Evolutionary conservation across 2,329 filamentous ascomycete species (phyloP), one percentile per base, ranked within the genome.

Genomic region (Ophiostoma quercus): DNA sequence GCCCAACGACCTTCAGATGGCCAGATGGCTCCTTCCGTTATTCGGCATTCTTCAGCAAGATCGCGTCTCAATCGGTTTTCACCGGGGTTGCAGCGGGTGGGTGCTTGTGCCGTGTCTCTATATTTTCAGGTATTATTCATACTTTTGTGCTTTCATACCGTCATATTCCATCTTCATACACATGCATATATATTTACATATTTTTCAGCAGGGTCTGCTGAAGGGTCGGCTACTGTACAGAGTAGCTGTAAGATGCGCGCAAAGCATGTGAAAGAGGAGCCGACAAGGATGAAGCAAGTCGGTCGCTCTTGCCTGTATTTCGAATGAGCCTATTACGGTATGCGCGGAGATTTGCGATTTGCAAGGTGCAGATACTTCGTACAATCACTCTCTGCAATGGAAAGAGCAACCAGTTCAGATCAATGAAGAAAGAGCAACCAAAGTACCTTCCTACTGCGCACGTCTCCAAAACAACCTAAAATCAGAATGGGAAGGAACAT

Each of bases 291-390:
- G 51, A 8, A 29, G 51, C n/a, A 12, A 57, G 51, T 29, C n/a
- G 43, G 43, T 47, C 43, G 16, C 16, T 47, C 43, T n/a, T 47
- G 43, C 43, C 19, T 47, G 19, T 47, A 51, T 14, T 51, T 5
- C 11, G 8, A 25, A 14, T 25, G 51, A 57, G 7, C 29, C n/a
- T 22, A 57, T 22, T 57, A 57, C 51, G 51, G 51, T 16, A 57
- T 57, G 51, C n/a, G 51, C 51, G 51, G 51, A 57, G n/a, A 57
- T 57, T 57, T 57, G 51, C 51, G 51, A 57, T 57, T 16, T 57
- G 51, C 51, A 57, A 9, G 51, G 8, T 57, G 51, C 51, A 57
- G 22, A 57, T 57, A n/a, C n/a, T n/a, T n/a, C n/a, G n/a, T n/a
- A n/a, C n/a, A 9, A 57, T 57, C 51, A 57, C n/a, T 57, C 3